Evolutionary conservation across 1,284 basidiomycete species (phyloP), one percentile per base, ranked within the genome.

Genomic region (Tremellales sp.): DNA sequence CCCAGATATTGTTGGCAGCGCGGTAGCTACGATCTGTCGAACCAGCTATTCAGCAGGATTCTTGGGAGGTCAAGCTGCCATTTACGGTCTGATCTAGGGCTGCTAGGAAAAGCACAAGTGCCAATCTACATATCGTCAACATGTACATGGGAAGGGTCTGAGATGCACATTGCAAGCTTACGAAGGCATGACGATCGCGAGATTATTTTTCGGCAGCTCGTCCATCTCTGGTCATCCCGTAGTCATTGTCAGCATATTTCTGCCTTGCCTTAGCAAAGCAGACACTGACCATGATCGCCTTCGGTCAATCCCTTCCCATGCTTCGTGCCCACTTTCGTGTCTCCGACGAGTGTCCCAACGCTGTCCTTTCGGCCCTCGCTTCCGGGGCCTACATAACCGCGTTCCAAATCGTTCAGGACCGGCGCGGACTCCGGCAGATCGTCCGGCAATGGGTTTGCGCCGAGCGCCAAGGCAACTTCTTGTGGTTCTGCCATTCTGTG

Each of bases 41-140:
- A 18, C 8, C 13, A 25, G 18, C 22, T 19, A 12, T 10, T 24
- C 25, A 35, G 31, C 12, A 25, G 5, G 19, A 33, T n/a, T 16
- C 22, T 24, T 9, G 12, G 10, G 31, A 21, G 16, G 46, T 18
- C 4, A 25, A 27, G 35, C 37, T 27, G n/a, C 10, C 5, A 52
- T 58, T 46, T 24, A 60, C 60, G 5, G 66, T 66, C 43, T 63
- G 61, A 47, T 71, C 69, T 26, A 71, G 48, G 12, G 69, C 69
- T 1, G 65, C 49, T 2, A 70, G 48, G 54, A 71, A 71, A 6
- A 70, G 50, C 6, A 71, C 66, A 5, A 70, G 38, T 1, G 56
- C 60, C 28, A 71, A 60, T 10, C 68, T 66, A 42, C 16, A n/a
- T n/a, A n/a, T n/a, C n/a, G n/a, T n/a, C n/a, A n/a, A n/a, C n/a